A percentile compares a stretch with the other conserved stretches of the same genome.
Evolutionary conservation across 208 protist species (phyloP).

Genomic region (Trypanosoma grayi): DNA sequence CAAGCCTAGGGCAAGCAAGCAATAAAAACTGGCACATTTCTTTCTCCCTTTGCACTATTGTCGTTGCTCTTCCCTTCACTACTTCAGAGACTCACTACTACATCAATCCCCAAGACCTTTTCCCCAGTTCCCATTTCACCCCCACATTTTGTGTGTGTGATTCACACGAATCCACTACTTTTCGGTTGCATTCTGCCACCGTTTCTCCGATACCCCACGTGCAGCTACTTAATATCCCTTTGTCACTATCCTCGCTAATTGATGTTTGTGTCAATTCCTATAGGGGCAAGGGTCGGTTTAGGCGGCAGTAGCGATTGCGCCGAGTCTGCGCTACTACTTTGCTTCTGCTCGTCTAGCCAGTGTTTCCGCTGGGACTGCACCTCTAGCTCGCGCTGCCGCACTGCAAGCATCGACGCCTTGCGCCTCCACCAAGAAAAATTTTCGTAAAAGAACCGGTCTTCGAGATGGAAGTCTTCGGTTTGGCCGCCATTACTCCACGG

Average conservation of each 20-base stretch:
- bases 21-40: too few species aligned
- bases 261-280: constrained; percentile 41
- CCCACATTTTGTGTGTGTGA: too few species aligned
- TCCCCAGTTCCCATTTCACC: too few species aligned
- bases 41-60: background rate
- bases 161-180: too few species aligned
- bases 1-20: background rate
- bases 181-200: background rate
- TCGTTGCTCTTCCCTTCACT: constrained; percentile 1
- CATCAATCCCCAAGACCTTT: too few species aligned
- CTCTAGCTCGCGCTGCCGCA: constrained; percentile 79
- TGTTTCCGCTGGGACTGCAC: constrained; percentile 67
- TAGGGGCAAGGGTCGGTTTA: constrained; percentile 76
- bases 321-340: constrained; percentile 21
- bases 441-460: constrained; percentile 89
- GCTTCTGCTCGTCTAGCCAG: constrained; percentile 57
- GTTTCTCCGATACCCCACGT: background rate
- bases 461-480: constrained; percentile 89
- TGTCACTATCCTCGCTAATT: constrained; percentile 13
- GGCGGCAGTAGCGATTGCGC: constrained; percentile 35
- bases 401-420: constrained; percentile 75
- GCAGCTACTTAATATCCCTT: background rate
- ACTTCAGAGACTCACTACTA: too few species aligned
- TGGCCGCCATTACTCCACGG: constrained; percentile 88
- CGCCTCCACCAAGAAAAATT: constrained; percentile 86